Conservation (phyloP, 164 flowering plant species). For the Buxus sempervirens region DNA sequence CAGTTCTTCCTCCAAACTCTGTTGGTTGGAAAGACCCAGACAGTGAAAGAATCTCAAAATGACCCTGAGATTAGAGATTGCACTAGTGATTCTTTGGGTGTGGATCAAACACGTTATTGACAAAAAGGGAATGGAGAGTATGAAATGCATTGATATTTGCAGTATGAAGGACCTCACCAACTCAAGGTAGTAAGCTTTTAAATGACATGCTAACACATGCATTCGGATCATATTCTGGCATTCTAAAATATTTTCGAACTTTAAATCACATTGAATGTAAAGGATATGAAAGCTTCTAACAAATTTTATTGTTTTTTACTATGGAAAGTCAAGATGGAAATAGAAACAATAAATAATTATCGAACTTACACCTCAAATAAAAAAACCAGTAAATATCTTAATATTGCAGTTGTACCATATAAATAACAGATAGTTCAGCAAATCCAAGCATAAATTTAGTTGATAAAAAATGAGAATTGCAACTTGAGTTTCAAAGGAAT, state of each 20-base stretch:
- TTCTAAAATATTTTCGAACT: neutral
- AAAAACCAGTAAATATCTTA: too few species aligned
- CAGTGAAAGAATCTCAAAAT: conserved; percentile 75
- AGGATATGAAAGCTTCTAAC: neutral
- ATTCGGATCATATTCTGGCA: neutral
- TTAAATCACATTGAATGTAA: neutral
- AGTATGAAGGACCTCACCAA: neutral
- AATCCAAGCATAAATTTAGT: neutral
- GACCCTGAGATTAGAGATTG: conserved; percentile 51
- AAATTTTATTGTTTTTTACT: neutral
- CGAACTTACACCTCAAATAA: neutral
- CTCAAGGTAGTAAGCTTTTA: neutral
- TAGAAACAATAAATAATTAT: too few species aligned
- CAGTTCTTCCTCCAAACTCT: conserved; percentile 64
- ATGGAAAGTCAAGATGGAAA: neutral
- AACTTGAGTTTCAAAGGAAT: too few species aligned
- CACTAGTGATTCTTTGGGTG: neutral
- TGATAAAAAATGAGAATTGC: too few species aligned
- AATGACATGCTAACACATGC: neutral
- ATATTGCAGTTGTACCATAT: neutral
- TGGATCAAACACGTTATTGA: neutral
- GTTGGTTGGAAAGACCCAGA: conserved; percentile 76
- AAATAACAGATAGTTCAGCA: neutral
- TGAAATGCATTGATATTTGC: neutral
- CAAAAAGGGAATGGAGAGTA: neutral